Base-by-base conservation (phyloP, 805 yeast species). In the Grigorovia humatica region DNA sequence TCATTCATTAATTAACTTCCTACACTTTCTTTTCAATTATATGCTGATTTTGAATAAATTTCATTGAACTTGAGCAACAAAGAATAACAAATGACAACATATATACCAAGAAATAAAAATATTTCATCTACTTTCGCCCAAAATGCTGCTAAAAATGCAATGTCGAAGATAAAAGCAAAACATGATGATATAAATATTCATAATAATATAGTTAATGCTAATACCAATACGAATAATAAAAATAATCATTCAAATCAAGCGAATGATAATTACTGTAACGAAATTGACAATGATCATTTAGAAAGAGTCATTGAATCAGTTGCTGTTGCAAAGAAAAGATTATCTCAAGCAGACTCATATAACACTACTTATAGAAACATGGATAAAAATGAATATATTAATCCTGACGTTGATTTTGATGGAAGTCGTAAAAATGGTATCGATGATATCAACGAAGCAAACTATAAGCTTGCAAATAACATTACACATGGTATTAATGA, bases 261-360 rank as follows among this genome's bases (percentile, higher is more conserved):
- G 15, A 4, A 32, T 32, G 38, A 11, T 32, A 32, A 32, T 13
- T 13, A 32, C 15, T 13, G 9, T 13, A 32, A 9, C 15, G 38
- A 32, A 32, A 32, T 32, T 2, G 15, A 32, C 15, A 32, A 45
- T 6, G 19, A 27, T 1, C 68, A 63, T 50, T 42, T 66, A 44
- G 66, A 65, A 42, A 56, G 63, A 41, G 68, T 66, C 11, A 66
- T 66, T 19, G 64, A 63, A 50, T 63, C 67, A n/a, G 68, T 66
- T 4, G 60, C 62, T 9, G 69, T 64, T 47, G 70, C 70, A 9
- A 66, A 67, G 6, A 65, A 65, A 45, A 57, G 69, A 44, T 52
- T 66, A 29, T 66, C 70, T 11, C 68, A 63, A 53, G 58, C 63
- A 18, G 65, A 64, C 35, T 64, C 68, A 5, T 54, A 56, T 2